A percentile compares a stretch with the other conserved stretches of the same genome.
phyloP scores from a whole-genome alignment of 1,284 basidiomycete species.

The Cryptococcus sp. region DNA sequence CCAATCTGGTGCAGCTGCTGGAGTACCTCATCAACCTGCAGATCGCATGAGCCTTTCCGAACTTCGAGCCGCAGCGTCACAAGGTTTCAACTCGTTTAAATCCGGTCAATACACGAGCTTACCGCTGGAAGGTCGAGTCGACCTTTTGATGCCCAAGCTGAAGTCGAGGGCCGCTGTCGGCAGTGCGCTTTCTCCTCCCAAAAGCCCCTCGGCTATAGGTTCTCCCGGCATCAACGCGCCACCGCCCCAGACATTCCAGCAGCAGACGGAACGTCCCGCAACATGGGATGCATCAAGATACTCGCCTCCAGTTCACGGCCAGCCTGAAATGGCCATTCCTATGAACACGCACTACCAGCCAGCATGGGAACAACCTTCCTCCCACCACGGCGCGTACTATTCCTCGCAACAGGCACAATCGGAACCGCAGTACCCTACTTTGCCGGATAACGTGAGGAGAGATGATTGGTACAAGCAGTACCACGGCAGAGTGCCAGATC shows the following conservation, averaged over 20 bases:
- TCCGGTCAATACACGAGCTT: slow-evolving; percentile 74
- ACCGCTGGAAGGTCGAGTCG: slow-evolving; percentile 81
- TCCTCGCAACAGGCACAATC: slow-evolving; percentile 14
- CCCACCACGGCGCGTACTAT: slow-evolving; percentile 32
- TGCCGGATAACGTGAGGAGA: slow-evolving; percentile 43
- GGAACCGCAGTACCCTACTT: slow-evolving; percentile 42
- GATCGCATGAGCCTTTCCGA: slow-evolving; percentile 65
- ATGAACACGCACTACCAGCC: slow-evolving; percentile 55
- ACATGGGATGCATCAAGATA: slow-evolving; percentile 56
- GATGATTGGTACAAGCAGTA: slow-evolving; percentile 57
- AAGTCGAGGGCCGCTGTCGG: slow-evolving; percentile 9
- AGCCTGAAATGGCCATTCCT: slow-evolving; percentile 55
- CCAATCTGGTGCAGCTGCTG: slow-evolving; percentile 41
- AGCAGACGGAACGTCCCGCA: slow-evolving; percentile 31
- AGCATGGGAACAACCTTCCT: slow-evolving; percentile 58
- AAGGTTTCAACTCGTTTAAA: slow-evolving; percentile 58
- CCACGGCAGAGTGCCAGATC: slow-evolving; percentile 63
- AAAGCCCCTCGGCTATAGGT: slow-evolving; percentile 55
- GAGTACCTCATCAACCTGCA: slow-evolving; percentile 42
- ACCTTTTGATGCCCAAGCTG: slow-evolving; percentile 64
- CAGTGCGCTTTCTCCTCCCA: slow-evolving; percentile 26
- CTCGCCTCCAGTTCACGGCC: slow-evolving; percentile 53
- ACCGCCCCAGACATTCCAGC: slow-evolving; percentile 22
- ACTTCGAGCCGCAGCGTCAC: slow-evolving; percentile 66
- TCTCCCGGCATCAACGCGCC: slow-evolving; percentile 29